Evolutionary conservation across 257 asterid genomes (phyloP).

Genomic region (Solanum sejunctum): DNA sequence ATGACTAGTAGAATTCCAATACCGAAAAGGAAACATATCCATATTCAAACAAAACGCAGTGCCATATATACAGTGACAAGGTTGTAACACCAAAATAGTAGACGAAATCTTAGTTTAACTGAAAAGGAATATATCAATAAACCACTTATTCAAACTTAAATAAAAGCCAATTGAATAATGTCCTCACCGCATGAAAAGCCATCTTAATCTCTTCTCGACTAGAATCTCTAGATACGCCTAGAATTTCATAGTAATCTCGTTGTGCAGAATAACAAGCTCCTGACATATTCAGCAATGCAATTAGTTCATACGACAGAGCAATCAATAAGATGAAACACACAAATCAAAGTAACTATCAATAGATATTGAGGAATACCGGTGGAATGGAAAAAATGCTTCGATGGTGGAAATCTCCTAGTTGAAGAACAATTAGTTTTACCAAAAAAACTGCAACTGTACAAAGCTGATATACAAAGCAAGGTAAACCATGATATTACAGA

Average conservation of each 20-base stretch:
- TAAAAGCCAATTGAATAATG: neutral
- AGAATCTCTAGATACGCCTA: conserved; percentile 65
- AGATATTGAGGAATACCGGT: conserved; percentile 41
- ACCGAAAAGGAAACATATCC: neutral
- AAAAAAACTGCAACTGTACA: conserved; percentile 12
- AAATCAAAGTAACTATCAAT: neutral
- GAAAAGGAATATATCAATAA: neutral
- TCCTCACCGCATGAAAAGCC: conserved; percentile 75
- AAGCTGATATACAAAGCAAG: conserved; percentile 17
- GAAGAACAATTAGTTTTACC: conserved; percentile 19
- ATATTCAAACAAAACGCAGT: neutral
- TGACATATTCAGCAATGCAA: conserved; percentile 6
- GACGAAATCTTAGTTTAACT: neutral
- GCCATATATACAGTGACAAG: neutral
- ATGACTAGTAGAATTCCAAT: neutral
- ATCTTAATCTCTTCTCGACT: conserved; percentile 67
- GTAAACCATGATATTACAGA: conserved; percentile 12
- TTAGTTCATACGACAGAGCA: conserved; percentile 1
- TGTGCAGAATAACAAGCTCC: conserved; percentile 33
- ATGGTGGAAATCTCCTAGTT: conserved; percentile 14
- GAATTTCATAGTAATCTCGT: conserved; percentile 63
- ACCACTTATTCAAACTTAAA: neutral
- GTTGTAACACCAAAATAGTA: neutral
- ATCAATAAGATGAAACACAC: neutral
- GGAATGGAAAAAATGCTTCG: conserved; percentile 55